These are phyloP conservation scores for Isabelozyma pseudorhagii DNA, from an alignment of 805 yeast genomes.

Conservation along the genomic window DNA sequence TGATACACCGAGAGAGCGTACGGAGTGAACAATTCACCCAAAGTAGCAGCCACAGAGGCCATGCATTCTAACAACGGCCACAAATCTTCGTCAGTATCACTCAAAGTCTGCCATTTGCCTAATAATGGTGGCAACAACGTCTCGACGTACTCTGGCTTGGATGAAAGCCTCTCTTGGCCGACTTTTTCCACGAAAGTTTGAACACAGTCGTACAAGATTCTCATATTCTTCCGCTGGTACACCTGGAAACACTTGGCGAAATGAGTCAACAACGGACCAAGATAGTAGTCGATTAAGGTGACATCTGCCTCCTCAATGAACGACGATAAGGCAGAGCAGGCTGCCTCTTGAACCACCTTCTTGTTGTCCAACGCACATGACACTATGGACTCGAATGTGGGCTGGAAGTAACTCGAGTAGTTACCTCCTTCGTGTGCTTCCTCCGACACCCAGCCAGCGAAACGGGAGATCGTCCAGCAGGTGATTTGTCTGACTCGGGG, in stretches of 20 bases:
- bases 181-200: slow-evolving; percentile 83
- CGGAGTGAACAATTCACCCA: slow-evolving; percentile 83
- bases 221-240: slow-evolving; percentile 80
- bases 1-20: slow-evolving; percentile 84
- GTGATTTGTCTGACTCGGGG: slow-evolving; percentile 89
- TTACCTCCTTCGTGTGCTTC: slow-evolving; percentile 62
- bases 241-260: slow-evolving; percentile 69
- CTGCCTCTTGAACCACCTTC: slow-evolving; percentile 94
- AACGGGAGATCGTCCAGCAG: slow-evolving; percentile 94
- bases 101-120: slow-evolving; percentile 70
- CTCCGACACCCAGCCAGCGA: slow-evolving; percentile 73
- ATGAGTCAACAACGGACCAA: slow-evolving; percentile 64
- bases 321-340: slow-evolving; percentile 81
- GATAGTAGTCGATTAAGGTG: slow-evolving; percentile 56
- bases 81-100: slow-evolving; percentile 77
- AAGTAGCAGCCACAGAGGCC: slow-evolving; percentile 84
- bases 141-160: slow-evolving; percentile 56
- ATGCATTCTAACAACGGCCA: slow-evolving; percentile 94
- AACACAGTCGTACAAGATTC: slow-evolving; percentile 83
- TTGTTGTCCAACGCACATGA: slow-evolving; percentile 74
- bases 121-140: slow-evolving; percentile 77
- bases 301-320: slow-evolving; percentile 77
- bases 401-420: slow-evolving; percentile 65
- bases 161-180: slow-evolving; percentile 51
- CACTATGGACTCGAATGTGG: slow-evolving; percentile 76